Percentiles rank a stretch among this genome's conserved stretches.
Evolutionary conservation across 2,329 filamentous ascomycete species (phyloP).

Genomic region (Fusarium sp.): DNA sequence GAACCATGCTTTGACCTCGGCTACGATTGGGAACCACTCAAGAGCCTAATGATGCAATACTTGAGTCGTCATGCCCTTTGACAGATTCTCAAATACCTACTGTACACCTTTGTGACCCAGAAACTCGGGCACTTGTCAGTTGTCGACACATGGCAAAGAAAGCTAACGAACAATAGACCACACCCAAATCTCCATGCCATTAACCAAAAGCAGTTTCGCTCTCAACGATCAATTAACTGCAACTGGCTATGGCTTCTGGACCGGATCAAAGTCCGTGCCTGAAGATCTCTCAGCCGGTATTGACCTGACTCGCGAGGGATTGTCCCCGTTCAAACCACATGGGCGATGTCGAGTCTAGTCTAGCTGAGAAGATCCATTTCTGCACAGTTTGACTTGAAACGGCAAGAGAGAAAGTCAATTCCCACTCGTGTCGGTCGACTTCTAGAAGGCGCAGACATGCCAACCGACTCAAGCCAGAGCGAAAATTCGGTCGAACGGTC

Average conservation of each 20-base stretch:
- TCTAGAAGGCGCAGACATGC: constrained; percentile 9
- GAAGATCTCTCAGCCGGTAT: constrained; percentile 37
- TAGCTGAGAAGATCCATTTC: background rate
- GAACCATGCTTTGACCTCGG: background rate
- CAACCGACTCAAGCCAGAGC: background rate
- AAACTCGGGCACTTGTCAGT: background rate
- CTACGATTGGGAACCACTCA: background rate
- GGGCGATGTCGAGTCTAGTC: background rate
- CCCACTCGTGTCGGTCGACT: background rate
- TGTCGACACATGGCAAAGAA: background rate
- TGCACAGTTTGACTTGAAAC: constrained; percentile 14
- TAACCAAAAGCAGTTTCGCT: constrained; percentile 36
- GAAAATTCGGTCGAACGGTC: constrained; percentile 3
- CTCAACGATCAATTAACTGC: constrained; percentile 5
- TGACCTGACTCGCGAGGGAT: constrained; percentile 38
- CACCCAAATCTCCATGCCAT: constrained; percentile 5
- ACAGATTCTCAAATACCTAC: background rate
- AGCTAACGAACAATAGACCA: constrained; percentile 23
- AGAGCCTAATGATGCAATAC: background rate
- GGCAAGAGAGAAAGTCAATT: constrained; percentile 1
- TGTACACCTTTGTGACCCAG: background rate
- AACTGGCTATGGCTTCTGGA: constrained; percentile 14
- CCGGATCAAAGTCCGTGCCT: constrained; percentile 42
- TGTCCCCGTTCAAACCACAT: constrained; percentile 15
- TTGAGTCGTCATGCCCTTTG: background rate